phyloP scores from a whole-genome alignment of 257 asterid genomes.

The Plantago elongata region DNA sequence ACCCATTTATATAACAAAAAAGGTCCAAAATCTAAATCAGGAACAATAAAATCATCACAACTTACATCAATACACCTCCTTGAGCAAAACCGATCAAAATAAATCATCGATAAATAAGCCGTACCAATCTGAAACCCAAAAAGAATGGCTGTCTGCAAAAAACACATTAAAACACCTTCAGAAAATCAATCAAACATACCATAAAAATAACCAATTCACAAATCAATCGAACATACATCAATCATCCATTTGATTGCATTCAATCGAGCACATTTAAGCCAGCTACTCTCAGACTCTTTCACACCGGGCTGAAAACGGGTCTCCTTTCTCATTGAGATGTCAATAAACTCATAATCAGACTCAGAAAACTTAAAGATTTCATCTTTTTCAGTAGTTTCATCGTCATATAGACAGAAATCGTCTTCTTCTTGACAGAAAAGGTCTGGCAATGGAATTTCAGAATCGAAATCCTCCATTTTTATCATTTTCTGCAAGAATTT shows the following conservation, averaged over 20 bases:
- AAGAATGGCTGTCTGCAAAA: conserved; percentile 33
- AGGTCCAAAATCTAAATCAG: not conserved
- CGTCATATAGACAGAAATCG: conserved; percentile 24
- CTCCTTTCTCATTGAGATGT: conserved; percentile 33
- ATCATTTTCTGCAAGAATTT: not conserved
- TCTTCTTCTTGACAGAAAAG: conserved; percentile 50
- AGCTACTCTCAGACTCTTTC: conserved; percentile 16
- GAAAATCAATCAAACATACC: not conserved
- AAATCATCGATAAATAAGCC: conserved; percentile 42
- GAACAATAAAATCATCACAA: not conserved
- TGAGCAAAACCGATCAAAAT: conserved; percentile 43
- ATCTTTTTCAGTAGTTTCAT: conserved; percentile 5
- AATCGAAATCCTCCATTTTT: conserved; percentile 23
- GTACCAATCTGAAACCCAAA: conserved; percentile 49
- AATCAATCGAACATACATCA: conserved; percentile 27
- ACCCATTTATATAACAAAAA: not conserved
- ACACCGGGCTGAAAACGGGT: conserved; percentile 13
- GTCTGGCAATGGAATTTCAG: conserved; percentile 24
- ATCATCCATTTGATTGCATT: conserved; percentile 47
- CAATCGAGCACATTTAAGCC: conserved; percentile 34
- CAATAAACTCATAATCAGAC: conserved; percentile 33
- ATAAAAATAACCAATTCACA: not conserved
- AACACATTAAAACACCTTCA: not conserved
- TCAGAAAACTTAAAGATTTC: conserved; percentile 23
- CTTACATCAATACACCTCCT: conserved; percentile 45